Base-by-base conservation (phyloP, 176 grass and related monocot genomes). In the Ampelocalamus luodianensis region DNA sequence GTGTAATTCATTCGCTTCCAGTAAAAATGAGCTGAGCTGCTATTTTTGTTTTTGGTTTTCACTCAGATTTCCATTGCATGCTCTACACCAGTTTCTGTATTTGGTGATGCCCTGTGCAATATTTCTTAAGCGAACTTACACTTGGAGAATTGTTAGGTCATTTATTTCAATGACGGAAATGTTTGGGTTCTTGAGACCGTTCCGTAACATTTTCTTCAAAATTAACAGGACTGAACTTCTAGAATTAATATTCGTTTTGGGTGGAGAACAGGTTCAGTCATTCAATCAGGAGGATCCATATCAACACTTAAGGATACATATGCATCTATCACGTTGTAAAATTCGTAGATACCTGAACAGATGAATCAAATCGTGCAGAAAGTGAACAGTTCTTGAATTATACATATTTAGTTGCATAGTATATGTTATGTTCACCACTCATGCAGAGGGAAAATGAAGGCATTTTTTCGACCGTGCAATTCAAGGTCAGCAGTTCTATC, bases 361-460 rank as follows among this genome's bases (percentile, higher is more conserved):
- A 49, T 49, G 46, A 0, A 45, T 12, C 44, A 49, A 49, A 49
- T 49, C 13, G 14, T 15, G 14, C 46, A 49, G 13, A 49, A 44
- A 44, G 10, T 44, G 10, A 44, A 89, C 91, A 75, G 85, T 36
- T 58, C 85, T 76, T 48, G 95, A 91, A 36, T 20, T 39, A 39
- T 39, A 39, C 38, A 40, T 40, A 40, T 40, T 7, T 40, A 40
- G 39, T n/a, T n/a, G n/a, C n/a, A n/a, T n/a, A n/a, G n/a, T n/a
- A n/a, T n/a, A n/a, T n/a, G n/a, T n/a, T n/a, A n/a, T 6, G 39
- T 40, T 40, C 39, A 40, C 39, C 6, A 40, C 39, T 40, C 39
- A 40, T 40, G 39, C 39, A 40, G 39, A 40, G 0, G 39, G 39
- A 40, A 40, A 40, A 40, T 40, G 6, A 7, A 6, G 39, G 5